Evolutionary conservation across 257 asterid genomes (phyloP).

Genomic region (Orobanche coerulescens): DNA sequence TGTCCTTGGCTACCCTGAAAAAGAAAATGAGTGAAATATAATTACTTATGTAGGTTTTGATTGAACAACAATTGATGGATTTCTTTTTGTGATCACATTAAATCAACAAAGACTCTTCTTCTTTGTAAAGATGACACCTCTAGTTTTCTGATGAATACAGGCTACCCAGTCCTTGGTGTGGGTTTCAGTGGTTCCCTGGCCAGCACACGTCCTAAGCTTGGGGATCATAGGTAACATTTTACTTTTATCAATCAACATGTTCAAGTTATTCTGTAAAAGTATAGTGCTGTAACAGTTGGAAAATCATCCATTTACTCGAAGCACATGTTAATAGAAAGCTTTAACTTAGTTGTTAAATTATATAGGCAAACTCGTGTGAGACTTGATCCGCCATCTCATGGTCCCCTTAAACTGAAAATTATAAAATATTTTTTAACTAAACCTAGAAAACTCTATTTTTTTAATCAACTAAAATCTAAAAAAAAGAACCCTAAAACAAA

Average conservation of each 20-base stretch:
- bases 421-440: too few species aligned
- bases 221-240: conserved; percentile 69
- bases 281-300: not conserved
- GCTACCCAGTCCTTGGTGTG: conserved; percentile 73
- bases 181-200: conserved; percentile 87
- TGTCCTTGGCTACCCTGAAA: not conserved
- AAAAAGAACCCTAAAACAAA: too few species aligned
- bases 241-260: conserved; percentile 3
- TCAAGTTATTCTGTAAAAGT: not conserved
- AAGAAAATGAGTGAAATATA: not conserved
- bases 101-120: not conserved
- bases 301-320: not conserved
- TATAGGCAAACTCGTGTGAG: too few species aligned
- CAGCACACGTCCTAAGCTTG: conserved; percentile 66
- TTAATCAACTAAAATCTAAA: too few species aligned
- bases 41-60: not conserved
- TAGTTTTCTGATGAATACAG: conserved; percentile 29
- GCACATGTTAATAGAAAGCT: not conserved
- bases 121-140: not conserved
- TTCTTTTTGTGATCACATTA: not conserved
- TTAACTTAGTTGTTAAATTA: too few species aligned
- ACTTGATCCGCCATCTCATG: too few species aligned
- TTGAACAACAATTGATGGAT: not conserved
- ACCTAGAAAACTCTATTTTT: too few species aligned
- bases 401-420: too few species aligned